Conservation (phyloP, 768 basidiomycete species). For the Nidularia pulvinata region DNA sequence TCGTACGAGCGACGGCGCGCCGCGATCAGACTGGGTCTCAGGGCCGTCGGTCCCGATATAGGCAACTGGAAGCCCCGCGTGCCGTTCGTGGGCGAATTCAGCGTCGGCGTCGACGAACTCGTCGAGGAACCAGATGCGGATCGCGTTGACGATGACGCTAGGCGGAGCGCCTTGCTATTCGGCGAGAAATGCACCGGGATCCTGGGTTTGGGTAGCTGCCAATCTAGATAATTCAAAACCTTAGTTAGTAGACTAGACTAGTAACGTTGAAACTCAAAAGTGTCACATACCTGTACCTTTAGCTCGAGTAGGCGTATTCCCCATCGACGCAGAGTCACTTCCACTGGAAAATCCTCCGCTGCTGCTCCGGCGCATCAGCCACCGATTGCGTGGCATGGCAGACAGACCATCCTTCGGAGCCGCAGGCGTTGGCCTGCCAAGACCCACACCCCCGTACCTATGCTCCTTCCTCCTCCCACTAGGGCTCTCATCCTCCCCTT, state of each 20-base stretch:
- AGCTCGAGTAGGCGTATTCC: conserved; percentile 62
- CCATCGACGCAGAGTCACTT: conserved; percentile 58
- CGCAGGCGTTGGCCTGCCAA: conserved; percentile 52
- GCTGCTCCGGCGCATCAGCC: conserved; percentile 77
- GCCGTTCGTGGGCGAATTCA: conserved; percentile 45
- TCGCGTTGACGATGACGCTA: conserved; percentile 32
- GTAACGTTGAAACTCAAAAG: conserved; percentile 5
- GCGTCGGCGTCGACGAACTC: conserved; percentile 36
- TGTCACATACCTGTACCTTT: conserved; percentile 43
- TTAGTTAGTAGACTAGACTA: not conserved
- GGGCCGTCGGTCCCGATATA: conserved; percentile 13
- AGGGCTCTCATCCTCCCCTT: conserved; percentile 70
- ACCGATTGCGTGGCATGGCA: conserved; percentile 45
- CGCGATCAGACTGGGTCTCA: conserved; percentile 11
- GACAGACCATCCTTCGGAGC: conserved; percentile 20
- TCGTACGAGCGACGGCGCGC: conserved; percentile 31
- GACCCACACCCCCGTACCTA: conserved; percentile 61
- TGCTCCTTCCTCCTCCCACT: conserved; percentile 43
- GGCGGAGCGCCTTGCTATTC: conserved; percentile 33
- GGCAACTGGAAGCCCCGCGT: conserved; percentile 19
- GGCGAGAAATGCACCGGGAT: conserved; percentile 49
- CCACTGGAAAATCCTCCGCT: conserved; percentile 82
- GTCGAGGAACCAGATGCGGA: conserved; percentile 62
- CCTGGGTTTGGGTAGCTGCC: conserved; percentile 52
- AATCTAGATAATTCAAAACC: conserved; percentile 36